Percentiles rank a stretch among this genome's conserved stretches.
Evolutionary conservation across 495 filamentous ascomycete species (phyloP).

Genomic region (Pseudoneurospora amorphoporcata): DNA sequence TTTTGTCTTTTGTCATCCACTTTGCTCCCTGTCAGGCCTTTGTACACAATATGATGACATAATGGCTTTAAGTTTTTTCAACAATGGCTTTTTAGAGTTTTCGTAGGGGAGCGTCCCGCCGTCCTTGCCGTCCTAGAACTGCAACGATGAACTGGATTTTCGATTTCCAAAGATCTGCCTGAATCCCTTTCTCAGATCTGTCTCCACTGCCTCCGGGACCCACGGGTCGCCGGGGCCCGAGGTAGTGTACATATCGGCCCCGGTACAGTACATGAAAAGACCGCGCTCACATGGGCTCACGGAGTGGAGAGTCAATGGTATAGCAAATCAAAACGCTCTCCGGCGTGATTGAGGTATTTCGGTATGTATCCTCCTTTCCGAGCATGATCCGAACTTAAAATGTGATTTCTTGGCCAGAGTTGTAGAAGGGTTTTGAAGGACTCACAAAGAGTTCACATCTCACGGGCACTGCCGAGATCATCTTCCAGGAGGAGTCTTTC

Average conservation of each 20-base stretch:
- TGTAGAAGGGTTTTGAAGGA: neutral
- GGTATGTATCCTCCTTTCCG: neutral
- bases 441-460: neutral
- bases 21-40: neutral
- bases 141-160: neutral
- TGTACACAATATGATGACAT: neutral
- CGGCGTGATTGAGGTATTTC: neutral
- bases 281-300: neutral
- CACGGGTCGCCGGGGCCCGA: neutral
- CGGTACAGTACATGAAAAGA: neutral
- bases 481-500: neutral
- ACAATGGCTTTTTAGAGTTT: neutral
- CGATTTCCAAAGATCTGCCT: neutral
- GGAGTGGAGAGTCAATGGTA: neutral
- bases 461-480: neutral
- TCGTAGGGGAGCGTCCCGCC: neutral
- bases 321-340: neutral
- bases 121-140: neutral
- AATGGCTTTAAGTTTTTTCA: neutral
- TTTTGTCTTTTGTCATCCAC: neutral
- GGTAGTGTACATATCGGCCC: neutral
- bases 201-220: neutral
- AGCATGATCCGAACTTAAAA: neutral
- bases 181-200: neutral
- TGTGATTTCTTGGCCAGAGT: neutral